Base-by-base conservation (phyloP, 352 stramenopile genomes). In the Phytophthora constricta region DNA sequence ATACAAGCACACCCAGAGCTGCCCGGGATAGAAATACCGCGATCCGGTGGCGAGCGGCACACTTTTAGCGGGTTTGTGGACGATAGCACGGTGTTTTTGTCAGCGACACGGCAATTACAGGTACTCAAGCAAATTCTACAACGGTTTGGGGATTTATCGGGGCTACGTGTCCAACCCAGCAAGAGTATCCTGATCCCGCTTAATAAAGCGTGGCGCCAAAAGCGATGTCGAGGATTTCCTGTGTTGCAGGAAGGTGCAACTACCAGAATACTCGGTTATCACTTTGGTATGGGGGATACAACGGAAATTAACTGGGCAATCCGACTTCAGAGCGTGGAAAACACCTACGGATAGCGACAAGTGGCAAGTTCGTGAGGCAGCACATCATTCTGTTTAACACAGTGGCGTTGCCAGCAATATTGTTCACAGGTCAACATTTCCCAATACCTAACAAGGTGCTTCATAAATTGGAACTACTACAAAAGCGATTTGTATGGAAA, bases 401-500 rank as follows among this genome's bases (percentile, higher is more conserved):
- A 4, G 34, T 65, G 9, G 14, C 50, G 4, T 25, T 65, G 7
- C 47, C 46, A 4, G 22, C 34, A 8, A 58, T 65, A 13, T 17
- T 58, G 17, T 64, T 51, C 14, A 64, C 57, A 16, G 57, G 57
- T 2, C 20, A 50, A 19, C 56, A 64, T 19, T 55, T 64, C 14
- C 14, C n/a, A 5, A 22, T 57, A 13, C 10, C 57, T 8, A 19
- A 10, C 3, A 25, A 26, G 19, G 2, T 23, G 3, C 8, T 64
- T 3, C 11, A n/a, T 11, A 19, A 43, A 25, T 22, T 64, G 1
- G 46, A 51, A 25, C 17, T 31, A 14, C 34, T 65, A 14, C 57
- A 65, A 33, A 65, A 65, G n/a, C 8, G 26, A 10, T 64, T 57
- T 50, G 26, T 57, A n/a, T 64, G 56, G 56, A 61, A 53, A 43